Conservation (phyloP, 352 stramenopile species). For the Phytophthora fragariae region DNA sequence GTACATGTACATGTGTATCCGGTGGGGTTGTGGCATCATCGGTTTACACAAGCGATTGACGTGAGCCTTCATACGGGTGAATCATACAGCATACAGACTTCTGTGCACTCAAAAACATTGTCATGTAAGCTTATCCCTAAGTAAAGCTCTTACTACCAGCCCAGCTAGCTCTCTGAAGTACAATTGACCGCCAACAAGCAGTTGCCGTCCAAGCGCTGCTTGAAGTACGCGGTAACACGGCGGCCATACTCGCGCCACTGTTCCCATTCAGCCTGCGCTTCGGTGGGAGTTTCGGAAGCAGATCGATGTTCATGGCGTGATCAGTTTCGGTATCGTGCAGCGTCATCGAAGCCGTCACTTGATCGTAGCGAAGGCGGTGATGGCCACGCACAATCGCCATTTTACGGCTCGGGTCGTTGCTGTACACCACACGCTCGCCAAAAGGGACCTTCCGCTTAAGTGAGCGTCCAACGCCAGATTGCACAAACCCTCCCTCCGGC, state of each 20-base stretch:
- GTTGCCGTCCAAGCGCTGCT: constrained; percentile 43
- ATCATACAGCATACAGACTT: too few relatives aligned
- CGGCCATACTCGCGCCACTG: constrained; percentile 36
- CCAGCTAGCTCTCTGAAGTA: constrained; percentile 5
- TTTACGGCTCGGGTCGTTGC: constrained; percentile 60
- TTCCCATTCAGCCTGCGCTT: constrained; percentile 34
- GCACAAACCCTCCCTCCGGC: constrained; percentile 50
- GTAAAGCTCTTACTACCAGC: neutral
- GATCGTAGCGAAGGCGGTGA: constrained; percentile 50
- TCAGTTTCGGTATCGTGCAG: constrained; percentile 55
- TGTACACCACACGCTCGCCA: constrained; percentile 47
- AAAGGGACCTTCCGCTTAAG: constrained; percentile 47
- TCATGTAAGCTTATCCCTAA: neutral
- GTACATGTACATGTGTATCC: too few relatives aligned
- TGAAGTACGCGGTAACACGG: constrained; percentile 49
- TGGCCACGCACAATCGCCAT: constrained; percentile 55
- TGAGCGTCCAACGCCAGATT: constrained; percentile 62
- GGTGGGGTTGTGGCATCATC: too few relatives aligned
- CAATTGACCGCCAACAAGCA: constrained; percentile 28
- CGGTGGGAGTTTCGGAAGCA: constrained; percentile 37
- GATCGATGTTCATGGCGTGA: constrained; percentile 37
- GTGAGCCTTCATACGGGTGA: too few relatives aligned
- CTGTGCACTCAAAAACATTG: neutral
- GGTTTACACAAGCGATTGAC: too few relatives aligned
- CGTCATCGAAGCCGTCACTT: constrained; percentile 44